Conservation (phyloP, 2,329 filamentous ascomycete genomes). For the Pseudonectria foliicola region DNA sequence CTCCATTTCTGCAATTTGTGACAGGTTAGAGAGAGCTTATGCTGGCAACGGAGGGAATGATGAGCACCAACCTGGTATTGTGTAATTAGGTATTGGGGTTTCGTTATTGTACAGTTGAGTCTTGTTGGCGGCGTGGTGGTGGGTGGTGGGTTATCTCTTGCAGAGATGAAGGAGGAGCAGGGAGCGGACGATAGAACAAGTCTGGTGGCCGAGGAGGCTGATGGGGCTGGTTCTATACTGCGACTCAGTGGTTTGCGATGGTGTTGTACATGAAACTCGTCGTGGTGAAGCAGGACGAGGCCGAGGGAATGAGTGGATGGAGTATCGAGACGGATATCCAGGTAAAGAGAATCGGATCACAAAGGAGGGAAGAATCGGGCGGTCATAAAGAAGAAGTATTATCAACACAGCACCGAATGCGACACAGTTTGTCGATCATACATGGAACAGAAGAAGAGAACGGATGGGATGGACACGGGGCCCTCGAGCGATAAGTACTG, state of each 20-base stretch:
- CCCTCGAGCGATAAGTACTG: conserved; percentile 41
- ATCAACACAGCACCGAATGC: conserved; percentile 36
- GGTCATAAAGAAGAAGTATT: conserved; percentile 38
- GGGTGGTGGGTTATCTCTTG: conserved; percentile 8
- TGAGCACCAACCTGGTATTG: conserved; percentile 4
- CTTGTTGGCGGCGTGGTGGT: conserved; percentile 6
- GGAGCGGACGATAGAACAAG: conserved; percentile 38
- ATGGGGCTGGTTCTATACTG: conserved; percentile 23
- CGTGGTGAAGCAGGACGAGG: conserved; percentile 15
- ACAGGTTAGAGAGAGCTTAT: neutral
- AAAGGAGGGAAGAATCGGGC: conserved; percentile 45
- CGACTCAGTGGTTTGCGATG: conserved; percentile 23
- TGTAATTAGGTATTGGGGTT: neutral
- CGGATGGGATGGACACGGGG: conserved; percentile 35
- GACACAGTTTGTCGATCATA: conserved; percentile 44
- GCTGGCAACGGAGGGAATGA: conserved; percentile 10
- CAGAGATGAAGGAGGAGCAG: conserved; percentile 11
- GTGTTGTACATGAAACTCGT: conserved; percentile 26
- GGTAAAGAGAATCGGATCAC: conserved; percentile 35
- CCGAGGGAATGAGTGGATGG: conserved; percentile 38
- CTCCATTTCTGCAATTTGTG: conserved; percentile 50
- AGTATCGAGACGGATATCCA: conserved; percentile 34
- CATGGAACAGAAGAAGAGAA: conserved; percentile 29
- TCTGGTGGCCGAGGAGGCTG: conserved; percentile 24
- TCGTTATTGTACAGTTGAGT: no score